These are phyloP conservation scores for Ocimum tenuiflorum DNA, from an alignment of 257 asterid species.

Conservation along the genomic window DNA sequence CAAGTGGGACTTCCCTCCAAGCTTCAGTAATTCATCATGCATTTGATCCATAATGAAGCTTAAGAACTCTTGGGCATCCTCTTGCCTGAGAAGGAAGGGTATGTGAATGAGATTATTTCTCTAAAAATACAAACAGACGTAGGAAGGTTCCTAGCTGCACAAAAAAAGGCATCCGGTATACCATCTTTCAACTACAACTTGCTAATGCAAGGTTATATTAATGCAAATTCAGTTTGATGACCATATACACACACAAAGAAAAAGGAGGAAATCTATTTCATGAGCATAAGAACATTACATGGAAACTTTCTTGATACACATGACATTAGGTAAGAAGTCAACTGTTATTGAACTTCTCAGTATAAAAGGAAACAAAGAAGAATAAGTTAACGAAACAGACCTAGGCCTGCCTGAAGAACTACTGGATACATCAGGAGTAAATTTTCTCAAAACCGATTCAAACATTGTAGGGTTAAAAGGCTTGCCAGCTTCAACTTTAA, in stretches of 20 bases:
- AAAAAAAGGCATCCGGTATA: neutral
- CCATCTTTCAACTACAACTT: too few species aligned
- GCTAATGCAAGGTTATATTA: neutral
- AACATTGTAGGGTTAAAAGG: constrained; percentile 71
- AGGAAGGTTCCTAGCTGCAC: neutral
- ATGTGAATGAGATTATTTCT: neutral
- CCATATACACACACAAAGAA: neutral
- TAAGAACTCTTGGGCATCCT: constrained; percentile 91
- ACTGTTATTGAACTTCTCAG: neutral
- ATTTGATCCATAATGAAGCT: constrained; percentile 80
- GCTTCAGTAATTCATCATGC: constrained; percentile 86
- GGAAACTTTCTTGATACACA: neutral
- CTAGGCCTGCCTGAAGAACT: constrained; percentile 64
- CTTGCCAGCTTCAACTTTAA: constrained; percentile 50
- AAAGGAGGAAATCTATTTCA: neutral
- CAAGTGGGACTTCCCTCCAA: constrained; percentile 76
- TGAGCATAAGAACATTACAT: neutral
- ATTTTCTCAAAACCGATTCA: constrained; percentile 60
- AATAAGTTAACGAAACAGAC: constrained; percentile 30
- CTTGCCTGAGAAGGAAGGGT: constrained; percentile 54
- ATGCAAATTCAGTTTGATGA: constrained; percentile 6
- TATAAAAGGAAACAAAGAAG: constrained; percentile 2
- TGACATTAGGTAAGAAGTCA: neutral
- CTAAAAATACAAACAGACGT: neutral
- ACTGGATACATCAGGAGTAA: constrained; percentile 72